Evolutionary conservation across 768 basidiomycete species (phyloP).

Genomic region (Termitomyces sp.): DNA sequence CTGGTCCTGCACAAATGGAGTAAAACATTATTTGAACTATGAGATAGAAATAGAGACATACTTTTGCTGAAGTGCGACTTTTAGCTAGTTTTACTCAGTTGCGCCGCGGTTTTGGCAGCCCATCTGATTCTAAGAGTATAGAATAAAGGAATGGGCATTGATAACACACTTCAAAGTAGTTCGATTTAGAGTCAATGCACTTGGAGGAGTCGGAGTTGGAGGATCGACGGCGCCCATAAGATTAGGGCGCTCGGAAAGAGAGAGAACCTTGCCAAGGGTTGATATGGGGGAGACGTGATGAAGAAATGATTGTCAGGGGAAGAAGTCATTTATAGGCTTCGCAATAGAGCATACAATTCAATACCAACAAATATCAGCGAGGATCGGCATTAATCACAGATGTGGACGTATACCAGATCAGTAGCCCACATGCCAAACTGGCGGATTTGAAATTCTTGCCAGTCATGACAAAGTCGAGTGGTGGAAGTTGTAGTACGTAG

Average conservation of each 20-base stretch:
- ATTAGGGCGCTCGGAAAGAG: conserved; percentile 9
- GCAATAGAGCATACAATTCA: conserved; percentile 21
- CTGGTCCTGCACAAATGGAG: conserved; percentile 9
- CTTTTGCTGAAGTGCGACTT: conserved; percentile 19
- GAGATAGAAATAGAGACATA: conserved; percentile 10
- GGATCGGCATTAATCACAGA: conserved; percentile 31
- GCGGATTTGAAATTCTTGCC: conserved; percentile 31
- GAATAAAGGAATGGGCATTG: conserved; percentile 6
- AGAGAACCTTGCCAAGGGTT: conserved; percentile 1
- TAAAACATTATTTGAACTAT: conserved; percentile 11
- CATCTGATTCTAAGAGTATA: conserved; percentile 4
- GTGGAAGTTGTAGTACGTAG: conserved; percentile 31
- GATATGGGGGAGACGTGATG: conserved; percentile 9
- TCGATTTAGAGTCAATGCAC: conserved; percentile 2
- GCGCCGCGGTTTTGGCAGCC: conserved; percentile 7
- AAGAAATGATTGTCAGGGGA: conserved; percentile 12
- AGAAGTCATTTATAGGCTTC: conserved; percentile 40
- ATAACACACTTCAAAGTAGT: conserved; percentile 5
- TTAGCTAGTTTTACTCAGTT: conserved; percentile 11
- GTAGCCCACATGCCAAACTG: conserved; percentile 34
- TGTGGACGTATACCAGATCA: conserved; percentile 45
- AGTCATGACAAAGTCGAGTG: conserved; percentile 21
- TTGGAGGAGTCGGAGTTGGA: neutral
- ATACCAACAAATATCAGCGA: conserved; percentile 24
- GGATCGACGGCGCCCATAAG: conserved; percentile 2